Conservation (phyloP, 768 basidiomycete species). For the Kwoniella dendrophila region DNA sequence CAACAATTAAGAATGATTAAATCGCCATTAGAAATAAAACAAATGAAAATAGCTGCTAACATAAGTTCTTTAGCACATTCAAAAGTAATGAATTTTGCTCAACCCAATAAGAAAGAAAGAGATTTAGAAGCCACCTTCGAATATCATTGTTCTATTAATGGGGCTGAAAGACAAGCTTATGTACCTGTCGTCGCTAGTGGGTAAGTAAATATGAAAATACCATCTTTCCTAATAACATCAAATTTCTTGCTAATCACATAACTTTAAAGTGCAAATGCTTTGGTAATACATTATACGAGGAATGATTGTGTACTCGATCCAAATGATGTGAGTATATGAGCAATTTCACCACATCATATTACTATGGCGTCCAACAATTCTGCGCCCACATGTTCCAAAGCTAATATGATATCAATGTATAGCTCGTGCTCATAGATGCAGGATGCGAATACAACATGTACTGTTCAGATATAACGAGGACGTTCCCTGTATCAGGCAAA, state of each 20-base stretch:
- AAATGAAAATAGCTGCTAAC: slow-evolving; percentile 84
- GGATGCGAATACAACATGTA: slow-evolving; percentile 92
- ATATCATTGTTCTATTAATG: slow-evolving; percentile 75
- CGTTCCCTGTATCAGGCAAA: slow-evolving; percentile 79
- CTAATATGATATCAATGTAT: too few relatives aligned
- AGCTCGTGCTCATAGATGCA: slow-evolving; percentile 76
- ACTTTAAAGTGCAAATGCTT: slow-evolving; percentile 69
- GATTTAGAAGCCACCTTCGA: slow-evolving; percentile 81
- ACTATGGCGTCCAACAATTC: not conserved
- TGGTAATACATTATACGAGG: slow-evolving; percentile 91
- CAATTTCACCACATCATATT: not conserved
- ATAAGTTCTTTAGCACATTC: slow-evolving; percentile 84
- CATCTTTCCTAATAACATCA: not conserved
- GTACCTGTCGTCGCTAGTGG: slow-evolving; percentile 97
- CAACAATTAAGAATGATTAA: slow-evolving; percentile 76
- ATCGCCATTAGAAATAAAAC: slow-evolving; percentile 70
- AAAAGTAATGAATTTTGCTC: slow-evolving; percentile 75
- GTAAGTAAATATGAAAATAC: slow-evolving; percentile 59
- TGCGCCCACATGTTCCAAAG: too few relatives aligned
- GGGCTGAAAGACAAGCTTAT: slow-evolving; percentile 87
- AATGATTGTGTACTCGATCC: slow-evolving; percentile 77
- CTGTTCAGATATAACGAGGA: slow-evolving; percentile 84
- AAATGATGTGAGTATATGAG: slow-evolving; percentile 63
- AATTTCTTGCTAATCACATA: not conserved
- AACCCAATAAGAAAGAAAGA: slow-evolving; percentile 63